Evolutionary conservation across 768 basidiomycete species (phyloP).

Genomic region (Pleurotus giganteus): DNA sequence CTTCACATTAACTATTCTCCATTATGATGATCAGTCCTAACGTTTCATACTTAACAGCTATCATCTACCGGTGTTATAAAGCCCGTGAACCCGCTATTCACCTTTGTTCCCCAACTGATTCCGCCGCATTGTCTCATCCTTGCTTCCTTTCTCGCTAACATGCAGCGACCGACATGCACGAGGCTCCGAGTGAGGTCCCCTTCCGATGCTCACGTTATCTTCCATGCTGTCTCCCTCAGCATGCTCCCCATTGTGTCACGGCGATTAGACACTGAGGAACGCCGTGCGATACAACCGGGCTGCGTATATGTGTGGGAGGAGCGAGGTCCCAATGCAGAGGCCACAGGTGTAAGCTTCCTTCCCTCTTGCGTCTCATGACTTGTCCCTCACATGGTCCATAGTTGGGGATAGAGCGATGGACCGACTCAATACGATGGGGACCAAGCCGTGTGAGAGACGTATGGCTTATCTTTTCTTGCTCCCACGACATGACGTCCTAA

Average conservation of each 20-base stretch:
- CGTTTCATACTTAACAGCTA: slow-evolving; percentile 11
- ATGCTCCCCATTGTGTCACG: slow-evolving; percentile 66
- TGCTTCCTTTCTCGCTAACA: slow-evolving; percentile 20
- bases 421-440: slow-evolving; percentile 77
- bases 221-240: slow-evolving; percentile 63
- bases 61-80: background rate
- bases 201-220: slow-evolving; percentile 69
- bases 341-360: slow-evolving; percentile 52
- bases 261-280: slow-evolving; percentile 74
- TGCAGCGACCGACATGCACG: slow-evolving; percentile 71
- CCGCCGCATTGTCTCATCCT: slow-evolving; percentile 9
- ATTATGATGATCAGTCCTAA: slow-evolving; percentile 10
- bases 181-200: slow-evolving; percentile 62
- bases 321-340: slow-evolving; percentile 63
- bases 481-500: slow-evolving; percentile 11
- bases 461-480: slow-evolving; percentile 23
- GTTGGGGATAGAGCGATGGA: slow-evolving; percentile 82
- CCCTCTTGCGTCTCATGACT: slow-evolving; percentile 9
- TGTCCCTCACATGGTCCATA: slow-evolving; percentile 21
- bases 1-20: slow-evolving; percentile 7
- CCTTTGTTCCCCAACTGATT: slow-evolving; percentile 5
- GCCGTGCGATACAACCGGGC: slow-evolving; percentile 66
- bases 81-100: slow-evolving; percentile 2
- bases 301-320: slow-evolving; percentile 86
- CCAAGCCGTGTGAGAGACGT: slow-evolving; percentile 78